Conservation (phyloP, 306 rosid species). For the Rosa persica region DNA sequence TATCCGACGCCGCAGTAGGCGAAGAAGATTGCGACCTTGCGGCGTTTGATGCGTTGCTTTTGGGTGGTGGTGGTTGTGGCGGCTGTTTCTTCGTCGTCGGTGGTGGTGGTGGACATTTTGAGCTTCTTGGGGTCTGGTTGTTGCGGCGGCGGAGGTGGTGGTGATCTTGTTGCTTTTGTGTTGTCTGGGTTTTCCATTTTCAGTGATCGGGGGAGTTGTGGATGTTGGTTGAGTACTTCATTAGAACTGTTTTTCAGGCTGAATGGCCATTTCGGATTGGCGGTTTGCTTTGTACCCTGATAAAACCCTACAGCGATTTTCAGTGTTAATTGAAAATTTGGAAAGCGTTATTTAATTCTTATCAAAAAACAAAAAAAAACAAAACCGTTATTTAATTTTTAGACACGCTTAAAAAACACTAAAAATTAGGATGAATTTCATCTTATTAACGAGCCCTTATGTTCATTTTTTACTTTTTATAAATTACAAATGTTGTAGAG, state of each 20-base stretch:
- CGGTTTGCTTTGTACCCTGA: conserved; percentile 23
- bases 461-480: too few relatives aligned
- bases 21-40: conserved; percentile 80
- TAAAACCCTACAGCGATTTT: conserved; percentile 31
- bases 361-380: too few relatives aligned
- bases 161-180: conserved; percentile 35
- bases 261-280: neutral
- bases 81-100: conserved; percentile 59
- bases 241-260: neutral
- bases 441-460: too few relatives aligned
- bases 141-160: conserved; percentile 30
- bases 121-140: conserved; percentile 64
- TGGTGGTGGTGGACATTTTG: conserved; percentile 79
- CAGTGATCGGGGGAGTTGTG: conserved; percentile 29
- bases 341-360: neutral
- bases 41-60: conserved; percentile 69
- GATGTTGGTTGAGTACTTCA: conserved; percentile 19
- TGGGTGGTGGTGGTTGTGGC: conserved; percentile 30
- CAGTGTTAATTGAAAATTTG: neutral
- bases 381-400: neutral
- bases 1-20: conserved; percentile 95
- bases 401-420: neutral
- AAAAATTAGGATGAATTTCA: too few relatives aligned
- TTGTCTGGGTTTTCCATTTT: conserved; percentile 59
- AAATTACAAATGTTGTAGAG: too few relatives aligned